Conservation (phyloP, 2,329 filamentous ascomycete species). For the Stagonosporopsis rhizophila region DNA sequence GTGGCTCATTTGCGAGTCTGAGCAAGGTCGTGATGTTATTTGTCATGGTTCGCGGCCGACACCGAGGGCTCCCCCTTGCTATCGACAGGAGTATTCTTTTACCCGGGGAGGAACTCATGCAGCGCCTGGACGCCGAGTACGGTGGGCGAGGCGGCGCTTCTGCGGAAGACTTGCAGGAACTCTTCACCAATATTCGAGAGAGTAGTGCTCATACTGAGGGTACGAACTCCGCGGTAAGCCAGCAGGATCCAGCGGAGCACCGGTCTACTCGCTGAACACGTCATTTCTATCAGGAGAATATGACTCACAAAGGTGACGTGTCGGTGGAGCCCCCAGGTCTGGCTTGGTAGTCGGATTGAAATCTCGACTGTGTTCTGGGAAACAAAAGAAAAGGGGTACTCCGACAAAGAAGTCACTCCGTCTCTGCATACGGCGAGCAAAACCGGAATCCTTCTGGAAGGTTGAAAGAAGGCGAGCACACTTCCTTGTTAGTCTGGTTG, state of each 20-base stretch:
- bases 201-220: conserved; percentile 17
- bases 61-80: conserved; percentile 40
- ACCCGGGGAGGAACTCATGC: conserved; percentile 45
- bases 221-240: conserved; percentile 7
- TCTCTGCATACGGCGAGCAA: conserved; percentile 21
- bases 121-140: conserved; percentile 42
- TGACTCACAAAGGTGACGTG: neutral
- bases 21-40: conserved; percentile 66
- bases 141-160: conserved; percentile 24
- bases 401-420: conserved; percentile 7
- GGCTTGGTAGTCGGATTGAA: neutral
- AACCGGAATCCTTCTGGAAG: conserved; percentile 12
- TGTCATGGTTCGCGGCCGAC: conserved; percentile 58
- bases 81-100: conserved; percentile 43
- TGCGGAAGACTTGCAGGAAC: conserved; percentile 24
- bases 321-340: conserved; percentile 1
- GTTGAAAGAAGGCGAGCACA: conserved; percentile 7
- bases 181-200: conserved; percentile 24
- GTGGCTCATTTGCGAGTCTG: conserved; percentile 60
- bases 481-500: conserved; percentile 7
- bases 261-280: conserved; percentile 1
- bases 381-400: conserved; percentile 7
- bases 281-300: neutral
- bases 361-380: neutral
- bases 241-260: conserved; percentile 23